Base-by-base conservation (phyloP, 2,329 filamentous ascomycete genomes). In the Lasiodiplodia theobromae region DNA sequence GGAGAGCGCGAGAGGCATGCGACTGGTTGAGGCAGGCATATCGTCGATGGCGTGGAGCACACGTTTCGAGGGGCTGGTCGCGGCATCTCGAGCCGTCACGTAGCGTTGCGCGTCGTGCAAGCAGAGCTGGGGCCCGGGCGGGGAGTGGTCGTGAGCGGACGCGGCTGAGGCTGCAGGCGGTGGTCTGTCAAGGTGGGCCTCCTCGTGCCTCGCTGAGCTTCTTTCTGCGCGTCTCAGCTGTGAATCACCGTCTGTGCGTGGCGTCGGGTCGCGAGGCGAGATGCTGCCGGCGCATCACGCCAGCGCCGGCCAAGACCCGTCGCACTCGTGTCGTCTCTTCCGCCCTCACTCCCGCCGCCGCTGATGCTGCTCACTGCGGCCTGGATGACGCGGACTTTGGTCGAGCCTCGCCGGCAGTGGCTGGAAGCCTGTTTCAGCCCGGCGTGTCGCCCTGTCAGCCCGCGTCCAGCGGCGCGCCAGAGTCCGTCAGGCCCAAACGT, bases 381-480 rank as follows among this genome's bases (percentile, higher is more conserved):
- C 56, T 25, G 56, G 11, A 64, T 64, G 44, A 64, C 47, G 60
- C 60, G 60, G 44, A 25, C 60, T 49, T 8, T 40, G 11, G 44
- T 38, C 37, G 28, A 52, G 60, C 60, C 44, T 52, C 60, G 23
- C 40, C 58, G 40, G 60, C 60, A 51, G 60, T 64, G 60, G 60
- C 60, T 64, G 60, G 44, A 23, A 52, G 60, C 60, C 60, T 64
- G 60, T 64, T 64, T 64, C 60, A 64, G 58, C 25, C 23, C 37
- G 16, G 18, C 8, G 12, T 14, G 25, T 34, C 18, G 31, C 34
- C 37, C 58, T 21, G 58, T 63, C 58, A 63, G 58, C 58, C 58
- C 44, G 18, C 44, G 38, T 49, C 3, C 37, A 34, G 38, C 12
- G 31, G 8, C 57, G 21, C 51, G 28, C 57, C 44, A 21, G 16